Base-by-base conservation (phyloP, 129 eudicot genomes). In the Calendula officinalis region DNA sequence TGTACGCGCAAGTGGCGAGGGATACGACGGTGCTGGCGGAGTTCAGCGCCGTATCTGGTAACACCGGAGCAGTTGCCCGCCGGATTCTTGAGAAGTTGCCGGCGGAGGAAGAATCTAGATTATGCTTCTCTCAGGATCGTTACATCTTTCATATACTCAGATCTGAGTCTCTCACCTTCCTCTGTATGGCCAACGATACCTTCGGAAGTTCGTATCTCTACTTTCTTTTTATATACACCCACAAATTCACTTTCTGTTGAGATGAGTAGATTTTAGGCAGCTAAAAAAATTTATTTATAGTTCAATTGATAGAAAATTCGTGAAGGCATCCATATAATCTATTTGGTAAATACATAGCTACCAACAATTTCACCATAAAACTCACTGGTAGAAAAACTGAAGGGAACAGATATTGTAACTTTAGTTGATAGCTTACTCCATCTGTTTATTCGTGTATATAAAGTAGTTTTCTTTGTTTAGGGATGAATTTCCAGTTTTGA, bases 151-250 rank as follows among this genome's bases (percentile, higher is more conserved):
- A 92, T 69, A 88, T 92, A 42, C 85, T 88, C 67, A 78, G 83
- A 70, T 84, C 95, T 39, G 96, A 92, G 17, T 88, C 87, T 13
- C 70, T 92, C 62, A 77, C 86, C 56, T 92, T 85, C 68, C 87
- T 92, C 64, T 92, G 98, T 88, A 92, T 92, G 98, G 98, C 98
- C 40, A 92, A 92, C 61, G 98, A 92, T 45, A 73, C 96, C 45
- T 92, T 92, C 30, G 98, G 98, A 83, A 79, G 98, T 92, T 38
- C 47, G 89, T 81, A 56, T 33, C 50, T 60, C 7, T 44, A 60
- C 52, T 60, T 34, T 69, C 35, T 71, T 40, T 56, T 39, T 17
- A 5, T 37, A 4, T 53, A 39, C 60, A 41, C 76, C 13, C 48
- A 13, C 44, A 52, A 22, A 22, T 22, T 22, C 30, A 22, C 30